Conservation (phyloP, 2,329 filamentous ascomycete genomes). For the Microsporum audouinii region DNA sequence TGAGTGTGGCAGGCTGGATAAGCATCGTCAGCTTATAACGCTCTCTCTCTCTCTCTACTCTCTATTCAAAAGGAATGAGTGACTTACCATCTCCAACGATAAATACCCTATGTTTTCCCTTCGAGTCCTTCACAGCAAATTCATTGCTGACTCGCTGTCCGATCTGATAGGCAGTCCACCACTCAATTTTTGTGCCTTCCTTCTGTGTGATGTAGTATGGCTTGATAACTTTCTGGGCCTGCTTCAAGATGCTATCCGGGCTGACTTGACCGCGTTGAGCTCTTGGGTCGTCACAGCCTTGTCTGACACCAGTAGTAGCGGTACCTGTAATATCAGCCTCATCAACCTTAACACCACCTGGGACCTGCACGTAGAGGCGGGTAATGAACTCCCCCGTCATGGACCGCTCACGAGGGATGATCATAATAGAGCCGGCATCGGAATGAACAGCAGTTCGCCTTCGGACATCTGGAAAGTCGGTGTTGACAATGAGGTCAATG, state of each 20-base stretch:
- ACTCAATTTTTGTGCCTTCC: conserved; percentile 33
- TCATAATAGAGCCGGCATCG: conserved; percentile 62
- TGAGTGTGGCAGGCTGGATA: conserved; percentile 58
- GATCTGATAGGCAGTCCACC: conserved; percentile 59
- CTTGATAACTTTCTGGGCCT: conserved; percentile 52
- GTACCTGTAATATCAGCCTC: conserved; percentile 13
- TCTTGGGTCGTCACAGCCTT: conserved; percentile 23
- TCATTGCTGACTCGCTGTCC: conserved; percentile 51
- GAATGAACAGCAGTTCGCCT: conserved; percentile 70
- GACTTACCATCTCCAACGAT: conserved; percentile 52
- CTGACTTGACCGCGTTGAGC: conserved; percentile 49
- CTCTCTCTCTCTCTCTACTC: not conserved
- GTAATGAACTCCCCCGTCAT: conserved; percentile 53
- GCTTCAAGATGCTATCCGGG: conserved; percentile 50
- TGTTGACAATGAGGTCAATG: conserved; percentile 61
- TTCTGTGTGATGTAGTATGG: conserved; percentile 41
- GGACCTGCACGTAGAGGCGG: conserved; percentile 49
- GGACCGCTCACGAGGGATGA: conserved; percentile 59
- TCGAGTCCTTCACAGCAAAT: conserved; percentile 54
- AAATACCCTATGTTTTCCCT: conserved; percentile 60
- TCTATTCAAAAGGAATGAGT: not conserved
- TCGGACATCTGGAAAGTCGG: conserved; percentile 68
- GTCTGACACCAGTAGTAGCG: conserved; percentile 19
- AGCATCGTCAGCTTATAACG: not conserved
- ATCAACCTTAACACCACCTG: conserved; percentile 23